Evolutionary conservation across 805 yeast genomes (phyloP), one percentile per base, ranked within the genome.

Genomic region (Candida saitoana): DNA sequence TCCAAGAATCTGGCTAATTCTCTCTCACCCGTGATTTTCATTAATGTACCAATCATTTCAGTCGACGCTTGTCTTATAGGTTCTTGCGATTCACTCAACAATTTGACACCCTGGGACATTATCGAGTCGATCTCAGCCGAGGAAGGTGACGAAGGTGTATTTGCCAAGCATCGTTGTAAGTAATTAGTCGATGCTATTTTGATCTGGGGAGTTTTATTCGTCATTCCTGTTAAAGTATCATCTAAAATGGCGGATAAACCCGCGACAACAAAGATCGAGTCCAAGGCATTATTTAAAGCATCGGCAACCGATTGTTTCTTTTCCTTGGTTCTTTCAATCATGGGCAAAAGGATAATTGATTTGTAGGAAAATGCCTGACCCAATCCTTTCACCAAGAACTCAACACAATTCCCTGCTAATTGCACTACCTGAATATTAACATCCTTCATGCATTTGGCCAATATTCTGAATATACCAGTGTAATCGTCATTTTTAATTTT

Each of bases 351-450:
- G 2, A 87, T 73, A 1, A 72, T 52, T 1, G 67, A 44, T 34
- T 69, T 74, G 57, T 84, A 84, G 46, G 67, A 74, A 11, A 30
- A 24, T 17, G 67, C 71, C 54, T 87, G 87, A 42, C 81, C 71
- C 36, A 93, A 66, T 1, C 95, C 96, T 22, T 71, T 72, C 1
- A 87, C 85, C 25, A 91, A 58, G 22, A 62, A 61, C 41, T 73
- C 78, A 15, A 82, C 64, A 35, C 84, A 78, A 42, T 79, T 78
- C 1, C 95, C 84, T 0, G 96, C 87, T 22, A 83, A 55, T 12
- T 85, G 82, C 0, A 86, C 96, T 11, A 87, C 96, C 63, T 84
- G 89, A 40, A 89, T 74, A 57, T 93, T 93, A 4, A 90, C 95
- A 64, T 93, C 99, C 55, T 81, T 87, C 56, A 89, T 71, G 46